Conservation (phyloP, 306 rosid species). For the Mimosa pudica region DNA sequence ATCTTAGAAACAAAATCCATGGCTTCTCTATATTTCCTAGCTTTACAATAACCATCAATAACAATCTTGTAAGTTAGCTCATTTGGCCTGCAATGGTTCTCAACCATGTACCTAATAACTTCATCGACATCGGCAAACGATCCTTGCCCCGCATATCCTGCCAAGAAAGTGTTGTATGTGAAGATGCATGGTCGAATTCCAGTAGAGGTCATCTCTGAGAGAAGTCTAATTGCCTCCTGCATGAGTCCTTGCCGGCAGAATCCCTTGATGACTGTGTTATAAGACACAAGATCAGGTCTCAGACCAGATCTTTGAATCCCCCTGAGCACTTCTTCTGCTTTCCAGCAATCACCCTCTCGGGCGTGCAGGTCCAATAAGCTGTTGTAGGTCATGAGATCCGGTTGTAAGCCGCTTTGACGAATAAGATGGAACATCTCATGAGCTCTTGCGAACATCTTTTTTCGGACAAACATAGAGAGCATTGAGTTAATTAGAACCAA, state of each 20-base stretch:
- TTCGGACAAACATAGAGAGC: constrained; percentile 78
- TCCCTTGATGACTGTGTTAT: constrained; percentile 83
- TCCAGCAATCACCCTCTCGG: constrained; percentile 80
- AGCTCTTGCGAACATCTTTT: constrained; percentile 61
- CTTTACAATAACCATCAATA: constrained; percentile 81
- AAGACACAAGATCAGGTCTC: constrained; percentile 82
- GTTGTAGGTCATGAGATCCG: constrained; percentile 79
- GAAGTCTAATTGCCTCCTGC: constrained; percentile 84
- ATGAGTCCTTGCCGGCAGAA: constrained; percentile 87
- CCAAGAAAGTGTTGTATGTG: constrained; percentile 87
- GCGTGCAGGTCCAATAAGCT: constrained; percentile 90
- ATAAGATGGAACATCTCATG: constrained; percentile 70
- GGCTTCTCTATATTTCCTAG: constrained; percentile 65
- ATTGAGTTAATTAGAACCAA: constrained; percentile 77
- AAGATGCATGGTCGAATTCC: constrained; percentile 84
- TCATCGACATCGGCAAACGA: constrained; percentile 80
- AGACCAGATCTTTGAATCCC: constrained; percentile 61
- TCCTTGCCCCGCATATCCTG: constrained; percentile 67
- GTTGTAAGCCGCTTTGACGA: constrained; percentile 62
- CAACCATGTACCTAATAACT: constrained; percentile 82
- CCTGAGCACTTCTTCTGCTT: constrained; percentile 86
- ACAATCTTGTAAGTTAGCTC: constrained; percentile 88
- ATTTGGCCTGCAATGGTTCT: constrained; percentile 76
- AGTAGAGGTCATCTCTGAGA: constrained; percentile 70
- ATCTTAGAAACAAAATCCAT: constrained; percentile 70